Evolutionary conservation across 2,329 filamentous ascomycete genomes (phyloP).

Genomic region (Penicillium sp.): DNA sequence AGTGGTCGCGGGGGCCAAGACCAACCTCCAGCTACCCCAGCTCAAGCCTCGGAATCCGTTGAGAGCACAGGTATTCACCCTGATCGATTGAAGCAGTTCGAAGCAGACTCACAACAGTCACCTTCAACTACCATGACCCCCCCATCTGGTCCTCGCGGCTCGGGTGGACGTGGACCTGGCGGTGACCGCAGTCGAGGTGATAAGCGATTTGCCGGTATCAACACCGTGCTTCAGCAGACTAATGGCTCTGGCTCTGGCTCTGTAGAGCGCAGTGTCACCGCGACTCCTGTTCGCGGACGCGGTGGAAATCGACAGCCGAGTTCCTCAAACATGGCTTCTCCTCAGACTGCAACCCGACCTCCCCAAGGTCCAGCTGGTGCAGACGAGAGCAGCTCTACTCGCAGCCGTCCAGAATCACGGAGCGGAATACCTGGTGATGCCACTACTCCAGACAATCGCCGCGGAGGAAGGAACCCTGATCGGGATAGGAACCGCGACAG

Average conservation of each 20-base stretch:
- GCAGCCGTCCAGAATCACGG: constrained; percentile 35
- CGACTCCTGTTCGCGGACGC: constrained; percentile 45
- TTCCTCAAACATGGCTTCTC: constrained; percentile 35
- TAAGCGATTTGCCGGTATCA: constrained; percentile 52
- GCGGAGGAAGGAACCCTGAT: constrained; percentile 35
- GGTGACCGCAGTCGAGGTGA: constrained; percentile 49
- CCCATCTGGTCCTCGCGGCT: constrained; percentile 47
- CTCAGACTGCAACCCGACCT: constrained; percentile 34
- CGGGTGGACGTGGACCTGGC: constrained; percentile 40
- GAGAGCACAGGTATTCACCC: constrained; percentile 57
- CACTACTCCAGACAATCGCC: constrained; percentile 35
- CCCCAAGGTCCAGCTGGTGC: constrained; percentile 34
- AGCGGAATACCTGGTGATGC: constrained; percentile 41
- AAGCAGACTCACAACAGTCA: constrained; percentile 33
- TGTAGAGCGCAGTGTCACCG: constrained; percentile 36
- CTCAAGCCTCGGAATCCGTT: constrained; percentile 36
- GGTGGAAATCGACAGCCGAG: constrained; percentile 42
- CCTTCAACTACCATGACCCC: constrained; percentile 34
- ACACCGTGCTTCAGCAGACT: constrained; percentile 53
- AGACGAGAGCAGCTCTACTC: constrained; percentile 35
- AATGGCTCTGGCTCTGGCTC: constrained; percentile 35
- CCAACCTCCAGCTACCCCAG: constrained; percentile 31
- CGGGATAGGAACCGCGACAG: constrained; percentile 37
- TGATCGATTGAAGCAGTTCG: constrained; percentile 54
- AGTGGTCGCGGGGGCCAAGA: constrained; percentile 41